Conservation (phyloP, 1,139 yeast species). For the Saccharomyces uvarum region DNA sequence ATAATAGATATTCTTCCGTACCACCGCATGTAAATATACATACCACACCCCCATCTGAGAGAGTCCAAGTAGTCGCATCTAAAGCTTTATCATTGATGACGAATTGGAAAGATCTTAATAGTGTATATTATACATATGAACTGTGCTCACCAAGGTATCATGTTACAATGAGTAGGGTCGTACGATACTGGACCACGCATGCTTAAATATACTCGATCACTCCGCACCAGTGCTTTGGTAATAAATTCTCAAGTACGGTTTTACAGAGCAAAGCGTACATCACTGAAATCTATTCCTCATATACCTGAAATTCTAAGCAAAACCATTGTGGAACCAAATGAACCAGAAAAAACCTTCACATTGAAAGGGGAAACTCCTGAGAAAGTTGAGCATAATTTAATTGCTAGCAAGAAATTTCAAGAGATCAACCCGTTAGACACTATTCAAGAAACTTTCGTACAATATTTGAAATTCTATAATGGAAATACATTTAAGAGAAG, state of each 20-base stretch:
- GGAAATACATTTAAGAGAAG: slow-evolving; percentile 22
- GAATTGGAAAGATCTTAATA: neutral
- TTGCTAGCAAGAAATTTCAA: slow-evolving; percentile 7
- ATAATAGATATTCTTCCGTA: too few species aligned
- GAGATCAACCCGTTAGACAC: slow-evolving; percentile 10
- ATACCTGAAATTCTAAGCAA: neutral
- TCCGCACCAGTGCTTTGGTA: neutral
- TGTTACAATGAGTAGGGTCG: neutral
- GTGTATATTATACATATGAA: neutral
- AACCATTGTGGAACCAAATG: neutral
- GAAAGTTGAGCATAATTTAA: neutral
- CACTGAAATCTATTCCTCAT: neutral
- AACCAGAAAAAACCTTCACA: neutral
- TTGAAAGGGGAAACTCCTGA: neutral
- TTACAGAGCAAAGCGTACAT: neutral
- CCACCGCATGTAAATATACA: neutral
- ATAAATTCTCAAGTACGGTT: neutral
- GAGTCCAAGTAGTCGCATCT: neutral
- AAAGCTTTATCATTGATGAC: neutral
- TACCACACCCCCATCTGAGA: neutral
- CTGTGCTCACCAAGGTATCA: neutral
- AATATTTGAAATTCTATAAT: slow-evolving; percentile 15
- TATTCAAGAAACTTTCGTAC: slow-evolving; percentile 15
- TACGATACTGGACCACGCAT: neutral
- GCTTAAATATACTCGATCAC: neutral